A percentile compares a stretch with the other conserved stretches of the same genome.
Evolutionary conservation across 2,329 filamentous ascomycete species (phyloP).

Genomic region (Talaromyces albobiverticillius): DNA sequence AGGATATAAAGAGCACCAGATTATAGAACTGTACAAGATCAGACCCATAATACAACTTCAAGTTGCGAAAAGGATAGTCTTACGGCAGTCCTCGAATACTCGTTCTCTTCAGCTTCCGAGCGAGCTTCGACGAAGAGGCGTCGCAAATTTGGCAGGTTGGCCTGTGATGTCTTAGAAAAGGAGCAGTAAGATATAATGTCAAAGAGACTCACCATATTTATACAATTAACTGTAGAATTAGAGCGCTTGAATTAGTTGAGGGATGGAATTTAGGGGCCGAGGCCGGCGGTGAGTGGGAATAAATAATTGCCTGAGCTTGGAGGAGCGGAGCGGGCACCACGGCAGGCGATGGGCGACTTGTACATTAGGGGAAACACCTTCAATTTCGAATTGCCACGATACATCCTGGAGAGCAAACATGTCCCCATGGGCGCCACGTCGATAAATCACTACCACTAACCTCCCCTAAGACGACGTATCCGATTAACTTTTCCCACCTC

Average conservation of each 20-base stretch:
- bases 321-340: not conserved
- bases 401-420: not conserved
- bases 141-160: slow-evolving; percentile 80
- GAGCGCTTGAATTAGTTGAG: not conserved
- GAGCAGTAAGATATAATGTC: not conserved
- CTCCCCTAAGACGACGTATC: not conserved
- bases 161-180: slow-evolving; percentile 24
- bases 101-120: slow-evolving; percentile 88
- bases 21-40: slow-evolving; percentile 74
- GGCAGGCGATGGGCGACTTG: not conserved
- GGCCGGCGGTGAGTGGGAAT: not conserved
- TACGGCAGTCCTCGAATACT: slow-evolving; percentile 90
- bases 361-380: slow-evolving; percentile 3
- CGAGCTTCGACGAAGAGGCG: slow-evolving; percentile 93
- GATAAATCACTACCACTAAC: not conserved
- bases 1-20: slow-evolving; percentile 92
- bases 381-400: not conserved
- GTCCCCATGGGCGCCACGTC: not conserved
- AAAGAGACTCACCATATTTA: slow-evolving; percentile 8
- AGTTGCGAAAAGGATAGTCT: slow-evolving; percentile 27
- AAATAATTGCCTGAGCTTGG: not conserved
- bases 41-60: not conserved
- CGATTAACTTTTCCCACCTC: not conserved
- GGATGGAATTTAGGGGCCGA: not conserved
- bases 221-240: not conserved